These are phyloP conservation scores for Tolypocladium cylindrosporum DNA, from an alignment of 2,329 filamentous ascomycete species.

Conservation along the genomic window DNA sequence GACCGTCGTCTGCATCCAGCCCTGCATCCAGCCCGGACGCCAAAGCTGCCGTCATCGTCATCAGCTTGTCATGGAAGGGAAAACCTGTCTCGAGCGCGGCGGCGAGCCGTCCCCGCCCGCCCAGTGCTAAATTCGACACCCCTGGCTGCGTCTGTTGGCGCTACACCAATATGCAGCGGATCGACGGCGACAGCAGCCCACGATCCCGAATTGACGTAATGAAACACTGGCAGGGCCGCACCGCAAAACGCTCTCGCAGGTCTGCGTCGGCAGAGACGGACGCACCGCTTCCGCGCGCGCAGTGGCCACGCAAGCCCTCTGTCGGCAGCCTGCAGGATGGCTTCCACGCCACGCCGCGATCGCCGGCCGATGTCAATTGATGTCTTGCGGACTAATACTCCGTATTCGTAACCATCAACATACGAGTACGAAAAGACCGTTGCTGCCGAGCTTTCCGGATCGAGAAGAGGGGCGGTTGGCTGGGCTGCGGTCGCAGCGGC, in stretches of 20 bases:
- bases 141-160: neutral
- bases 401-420: neutral
- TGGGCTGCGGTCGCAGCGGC: neutral
- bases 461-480: neutral
- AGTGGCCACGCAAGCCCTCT: neutral
- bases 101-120: neutral
- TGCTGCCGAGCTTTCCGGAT: constrained; percentile 1
- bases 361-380: neutral
- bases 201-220: neutral
- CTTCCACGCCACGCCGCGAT: neutral
- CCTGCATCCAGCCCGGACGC: neutral
- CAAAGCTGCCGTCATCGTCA: neutral
- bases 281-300: neutral
- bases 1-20: neutral
- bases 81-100: neutral
- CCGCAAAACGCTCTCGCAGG: neutral
- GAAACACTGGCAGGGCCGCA: neutral
- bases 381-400: too few species aligned
- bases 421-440: neutral
- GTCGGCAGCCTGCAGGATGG: neutral
- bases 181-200: neutral
- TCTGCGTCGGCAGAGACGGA: neutral
- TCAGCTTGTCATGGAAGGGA: neutral
- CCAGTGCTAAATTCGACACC: neutral
- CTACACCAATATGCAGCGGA: neutral